Percentiles rank a stretch among this genome's conserved stretches.
Evolutionary conservation across 345 rosid species (phyloP).

Genomic region (Laguncularia racemosa): DNA sequence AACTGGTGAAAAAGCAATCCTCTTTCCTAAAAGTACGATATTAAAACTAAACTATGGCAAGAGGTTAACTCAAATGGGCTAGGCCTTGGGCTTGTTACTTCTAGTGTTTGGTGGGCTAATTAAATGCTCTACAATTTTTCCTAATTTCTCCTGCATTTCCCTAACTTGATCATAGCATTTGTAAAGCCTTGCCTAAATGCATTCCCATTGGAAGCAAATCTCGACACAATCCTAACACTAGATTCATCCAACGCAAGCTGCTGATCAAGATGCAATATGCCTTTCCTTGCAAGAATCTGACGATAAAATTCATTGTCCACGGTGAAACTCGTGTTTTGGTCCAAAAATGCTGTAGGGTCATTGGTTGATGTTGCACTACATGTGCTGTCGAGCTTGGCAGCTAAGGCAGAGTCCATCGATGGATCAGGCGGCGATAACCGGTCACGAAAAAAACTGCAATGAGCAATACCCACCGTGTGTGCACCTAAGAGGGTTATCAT

Average conservation of each 20-base stretch:
- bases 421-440: slow-evolving; percentile 45
- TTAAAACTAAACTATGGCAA: no score
- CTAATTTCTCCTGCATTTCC: slow-evolving; percentile 46
- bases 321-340: slow-evolving; percentile 39
- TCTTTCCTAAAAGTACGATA: no score
- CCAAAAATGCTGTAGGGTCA: slow-evolving; percentile 54
- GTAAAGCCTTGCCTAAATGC: slow-evolving; percentile 39
- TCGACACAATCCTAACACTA: slow-evolving; percentile 31
- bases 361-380: slow-evolving; percentile 18
- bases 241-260: slow-evolving; percentile 38
- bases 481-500: slow-evolving; percentile 77
- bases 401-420: slow-evolving; percentile 40
- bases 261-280: slow-evolving; percentile 57
- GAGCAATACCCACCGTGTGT: slow-evolving; percentile 67
- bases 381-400: slow-evolving; percentile 24
- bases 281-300: slow-evolving; percentile 36
- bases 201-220: slow-evolving; percentile 22
- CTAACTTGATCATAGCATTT: slow-evolving; percentile 57
- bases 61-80: no score
- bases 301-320: slow-evolving; percentile 44
- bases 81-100: no score
- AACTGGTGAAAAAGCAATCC: no score
- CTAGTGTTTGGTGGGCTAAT: slow-evolving; percentile 5
- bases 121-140: slow-evolving; percentile 48
- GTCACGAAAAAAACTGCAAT: slow-evolving; percentile 49